Conservation (phyloP, 208 protist genomes). For the Lotmaria passim region DNA sequence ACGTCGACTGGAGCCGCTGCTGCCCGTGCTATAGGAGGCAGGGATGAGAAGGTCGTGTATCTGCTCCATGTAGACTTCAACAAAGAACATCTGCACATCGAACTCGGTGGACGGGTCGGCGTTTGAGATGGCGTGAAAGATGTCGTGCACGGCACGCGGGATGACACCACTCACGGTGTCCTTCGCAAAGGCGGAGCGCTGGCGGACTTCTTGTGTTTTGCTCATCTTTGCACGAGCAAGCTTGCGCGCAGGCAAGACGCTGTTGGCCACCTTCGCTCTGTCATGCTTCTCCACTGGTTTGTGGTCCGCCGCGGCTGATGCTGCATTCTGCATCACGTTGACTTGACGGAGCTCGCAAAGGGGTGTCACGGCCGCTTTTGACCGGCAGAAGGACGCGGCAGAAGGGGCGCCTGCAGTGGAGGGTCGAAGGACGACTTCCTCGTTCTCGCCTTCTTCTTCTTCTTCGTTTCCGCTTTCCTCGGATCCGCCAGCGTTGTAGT, state of each 20-base stretch:
- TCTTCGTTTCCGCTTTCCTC: neutral
- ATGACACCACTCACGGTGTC: slow-evolving; percentile 82
- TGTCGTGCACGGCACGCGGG: slow-evolving; percentile 89
- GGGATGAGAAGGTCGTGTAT: slow-evolving; percentile 94
- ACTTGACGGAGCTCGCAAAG: slow-evolving; percentile 29
- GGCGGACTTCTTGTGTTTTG: neutral
- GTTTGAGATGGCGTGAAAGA: slow-evolving; percentile 89
- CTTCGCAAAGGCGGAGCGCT: slow-evolving; percentile 8
- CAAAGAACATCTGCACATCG: slow-evolving; percentile 93
- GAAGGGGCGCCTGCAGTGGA: neutral
- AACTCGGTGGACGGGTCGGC: slow-evolving; percentile 86
- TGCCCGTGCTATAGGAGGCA: neutral
- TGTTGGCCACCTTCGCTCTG: neutral
- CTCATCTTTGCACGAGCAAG: neutral
- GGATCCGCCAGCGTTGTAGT: neutral
- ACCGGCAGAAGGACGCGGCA: slow-evolving; percentile 22
- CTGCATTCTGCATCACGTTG: slow-evolving; percentile 27
- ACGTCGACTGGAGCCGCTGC: neutral
- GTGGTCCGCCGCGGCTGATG: neutral
- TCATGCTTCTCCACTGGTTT: neutral
- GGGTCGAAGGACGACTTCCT: neutral
- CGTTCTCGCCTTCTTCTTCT: slow-evolving; percentile 2
- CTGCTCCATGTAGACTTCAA: slow-evolving; percentile 98
- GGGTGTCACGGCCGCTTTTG: slow-evolving; percentile 24
- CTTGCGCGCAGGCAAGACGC: neutral